Conservation (phyloP, 306 rosid species). For the Hippophae gyantsensis region DNA sequence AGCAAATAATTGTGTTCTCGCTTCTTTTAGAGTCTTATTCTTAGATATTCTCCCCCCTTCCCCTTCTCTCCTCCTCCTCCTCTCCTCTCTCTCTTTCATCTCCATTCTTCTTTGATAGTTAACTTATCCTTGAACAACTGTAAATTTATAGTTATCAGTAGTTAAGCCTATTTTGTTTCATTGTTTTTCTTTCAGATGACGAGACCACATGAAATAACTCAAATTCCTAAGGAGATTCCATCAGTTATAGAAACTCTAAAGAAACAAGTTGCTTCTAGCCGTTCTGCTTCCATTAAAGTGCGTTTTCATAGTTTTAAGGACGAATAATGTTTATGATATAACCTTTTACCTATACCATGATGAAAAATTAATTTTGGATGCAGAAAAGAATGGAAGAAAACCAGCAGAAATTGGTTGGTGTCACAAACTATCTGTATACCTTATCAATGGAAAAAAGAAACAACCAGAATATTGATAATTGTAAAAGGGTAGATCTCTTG, state of each 20-base stretch:
- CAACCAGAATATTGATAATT: conserved; percentile 19
- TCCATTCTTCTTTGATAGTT: no score
- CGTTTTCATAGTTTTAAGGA: conserved; percentile 5
- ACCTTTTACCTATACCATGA: background rate
- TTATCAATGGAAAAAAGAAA: conserved; percentile 54
- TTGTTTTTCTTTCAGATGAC: conserved; percentile 27
- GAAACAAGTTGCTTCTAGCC: conserved; percentile 60
- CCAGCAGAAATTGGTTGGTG: conserved; percentile 53
- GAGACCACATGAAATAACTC: conserved; percentile 27
- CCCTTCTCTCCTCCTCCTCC: no score
- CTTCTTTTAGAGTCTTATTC: no score
- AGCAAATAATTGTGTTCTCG: no score
- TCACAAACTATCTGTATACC: conserved; percentile 43
- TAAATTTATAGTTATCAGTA: background rate
- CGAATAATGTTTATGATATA: conserved; percentile 11
- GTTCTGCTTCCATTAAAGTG: conserved; percentile 58
- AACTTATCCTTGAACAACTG: background rate
- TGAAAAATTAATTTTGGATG: conserved; percentile 1
- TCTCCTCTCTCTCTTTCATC: no score
- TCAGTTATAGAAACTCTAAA: conserved; percentile 61
- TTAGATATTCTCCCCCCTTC: no score
- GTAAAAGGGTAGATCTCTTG: conserved; percentile 48
- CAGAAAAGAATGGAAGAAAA: conserved; percentile 84
- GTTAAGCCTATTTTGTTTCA: background rate
- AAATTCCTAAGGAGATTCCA: conserved; percentile 38